Percentiles rank a stretch among this genome's conserved stretches.
Conservation (phyloP, 768 basidiomycete species). For the Calocybe gangraenosa region DNA sequence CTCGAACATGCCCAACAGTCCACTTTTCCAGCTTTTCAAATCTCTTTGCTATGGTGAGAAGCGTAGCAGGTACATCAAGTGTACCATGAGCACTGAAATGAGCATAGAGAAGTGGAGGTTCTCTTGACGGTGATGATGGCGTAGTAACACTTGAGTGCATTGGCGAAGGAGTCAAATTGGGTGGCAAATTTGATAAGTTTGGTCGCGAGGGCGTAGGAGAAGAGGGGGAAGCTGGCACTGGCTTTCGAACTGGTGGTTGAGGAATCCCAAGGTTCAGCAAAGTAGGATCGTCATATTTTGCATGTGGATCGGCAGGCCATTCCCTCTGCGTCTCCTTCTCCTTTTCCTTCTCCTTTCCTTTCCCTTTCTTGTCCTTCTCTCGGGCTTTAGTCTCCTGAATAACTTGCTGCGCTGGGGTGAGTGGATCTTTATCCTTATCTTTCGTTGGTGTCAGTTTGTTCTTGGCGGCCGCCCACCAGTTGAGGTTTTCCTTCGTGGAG, state of each 20-base stretch:
- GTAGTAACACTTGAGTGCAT: constrained; percentile 45
- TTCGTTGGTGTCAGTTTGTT: constrained; percentile 76
- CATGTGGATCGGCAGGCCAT: constrained; percentile 53
- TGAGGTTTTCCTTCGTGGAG: constrained; percentile 56
- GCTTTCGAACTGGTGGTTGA: constrained; percentile 33
- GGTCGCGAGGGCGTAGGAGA: constrained; percentile 65
- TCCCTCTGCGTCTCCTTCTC: constrained; percentile 53
- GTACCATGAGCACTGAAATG: constrained; percentile 70
- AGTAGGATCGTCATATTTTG: constrained; percentile 55
- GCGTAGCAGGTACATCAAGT: constrained; percentile 69
- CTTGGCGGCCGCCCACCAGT: constrained; percentile 78
- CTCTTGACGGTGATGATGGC: constrained; percentile 46
- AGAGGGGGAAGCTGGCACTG: constrained; percentile 50
- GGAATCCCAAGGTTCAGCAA: constrained; percentile 52
- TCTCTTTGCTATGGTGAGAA: constrained; percentile 70
- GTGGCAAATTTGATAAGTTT: constrained; percentile 40
- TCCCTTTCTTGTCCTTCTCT: constrained; percentile 52
- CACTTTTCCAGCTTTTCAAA: constrained; percentile 90
- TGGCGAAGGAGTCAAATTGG: constrained; percentile 63
- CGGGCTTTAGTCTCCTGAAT: constrained; percentile 69
- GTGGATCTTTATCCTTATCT: constrained; percentile 58
- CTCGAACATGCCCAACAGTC: constrained; percentile 85
- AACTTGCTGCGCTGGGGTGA: constrained; percentile 85
- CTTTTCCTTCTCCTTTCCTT: constrained; percentile 43
- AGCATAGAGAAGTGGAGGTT: constrained; percentile 70